These are phyloP conservation scores for Adansonia digitata DNA, from an alignment of 345 rosid genomes.

Conservation along the genomic window DNA sequence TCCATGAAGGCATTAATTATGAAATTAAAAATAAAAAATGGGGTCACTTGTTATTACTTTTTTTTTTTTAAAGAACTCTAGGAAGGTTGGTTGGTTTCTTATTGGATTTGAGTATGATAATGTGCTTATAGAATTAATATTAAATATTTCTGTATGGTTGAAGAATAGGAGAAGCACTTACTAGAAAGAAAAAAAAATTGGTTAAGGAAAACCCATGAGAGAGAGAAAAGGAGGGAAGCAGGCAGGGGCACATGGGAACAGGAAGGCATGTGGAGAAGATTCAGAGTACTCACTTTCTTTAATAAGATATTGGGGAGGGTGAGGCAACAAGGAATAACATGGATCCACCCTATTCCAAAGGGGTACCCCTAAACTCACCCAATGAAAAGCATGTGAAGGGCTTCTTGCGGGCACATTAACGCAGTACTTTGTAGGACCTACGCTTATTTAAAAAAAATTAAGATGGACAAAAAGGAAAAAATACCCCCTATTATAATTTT, in stretches of 20 bases:
- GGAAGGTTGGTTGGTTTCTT: conserved; percentile 5
- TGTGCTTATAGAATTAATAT: not conserved
- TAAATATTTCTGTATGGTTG: not conserved
- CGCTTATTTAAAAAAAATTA: conserved; percentile 8
- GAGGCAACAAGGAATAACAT: conserved; percentile 46
- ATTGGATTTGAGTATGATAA: conserved; percentile 6
- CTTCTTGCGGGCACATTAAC: conserved; percentile 55
- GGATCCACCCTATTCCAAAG: conserved; percentile 45
- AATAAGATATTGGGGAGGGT: conserved; percentile 22
- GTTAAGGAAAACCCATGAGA: not conserved
- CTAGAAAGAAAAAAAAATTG: not conserved
- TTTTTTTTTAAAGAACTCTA: not conserved
- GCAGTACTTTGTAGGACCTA: conserved; percentile 42
- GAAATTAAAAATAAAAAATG: not conserved
- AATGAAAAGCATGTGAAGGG: conserved; percentile 61
- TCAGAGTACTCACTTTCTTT: conserved; percentile 38
- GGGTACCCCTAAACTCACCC: conserved; percentile 32
- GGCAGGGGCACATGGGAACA: conserved; percentile 93
- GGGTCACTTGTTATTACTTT: not conserved
- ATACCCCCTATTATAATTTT: not conserved
- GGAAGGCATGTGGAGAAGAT: conserved; percentile 74
- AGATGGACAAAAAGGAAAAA: not conserved
- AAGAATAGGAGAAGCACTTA: conserved; percentile 6
- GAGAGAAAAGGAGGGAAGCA: conserved; percentile 32
- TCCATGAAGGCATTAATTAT: too few species aligned